Conservation (phyloP, 2,329 filamentous ascomycete species). For the Anthostomella pinea region DNA sequence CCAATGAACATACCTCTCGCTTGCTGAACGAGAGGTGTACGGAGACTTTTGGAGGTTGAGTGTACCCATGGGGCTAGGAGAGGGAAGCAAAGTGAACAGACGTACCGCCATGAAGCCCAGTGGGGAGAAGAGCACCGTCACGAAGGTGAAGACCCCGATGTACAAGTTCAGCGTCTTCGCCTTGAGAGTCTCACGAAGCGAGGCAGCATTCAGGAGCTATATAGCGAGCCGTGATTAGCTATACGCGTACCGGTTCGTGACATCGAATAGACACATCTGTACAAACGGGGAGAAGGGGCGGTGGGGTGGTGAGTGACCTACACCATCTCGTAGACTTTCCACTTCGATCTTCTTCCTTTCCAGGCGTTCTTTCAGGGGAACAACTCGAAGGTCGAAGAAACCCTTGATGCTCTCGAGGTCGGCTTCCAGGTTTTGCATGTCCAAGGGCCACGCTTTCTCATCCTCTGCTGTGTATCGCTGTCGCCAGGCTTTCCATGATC, state of each 20-base stretch:
- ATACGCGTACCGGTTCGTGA: no score
- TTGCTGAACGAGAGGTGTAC: no score
- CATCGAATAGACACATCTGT: no score
- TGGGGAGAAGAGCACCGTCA: slow-evolving; percentile 14
- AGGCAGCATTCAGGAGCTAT: slow-evolving; percentile 12
- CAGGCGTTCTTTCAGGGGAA: slow-evolving; percentile 8
- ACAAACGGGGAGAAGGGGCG: not conserved
- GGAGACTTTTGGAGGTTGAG: no score
- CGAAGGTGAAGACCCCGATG: slow-evolving; percentile 12
- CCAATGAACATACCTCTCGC: no score
- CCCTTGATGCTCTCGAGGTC: slow-evolving; percentile 3
- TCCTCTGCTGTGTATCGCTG: slow-evolving; percentile 2
- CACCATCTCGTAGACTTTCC: slow-evolving; percentile 11
- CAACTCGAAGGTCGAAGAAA: slow-evolving; percentile 6
- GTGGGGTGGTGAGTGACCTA: slow-evolving; percentile 1
- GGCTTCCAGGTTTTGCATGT: slow-evolving; percentile 1
- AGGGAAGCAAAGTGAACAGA: not conserved
- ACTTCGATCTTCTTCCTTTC: slow-evolving; percentile 13
- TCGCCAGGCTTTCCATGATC: slow-evolving; percentile 4
- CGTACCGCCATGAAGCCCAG: slow-evolving; percentile 11
- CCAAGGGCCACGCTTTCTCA: slow-evolving; percentile 6
- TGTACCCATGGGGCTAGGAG: no score
- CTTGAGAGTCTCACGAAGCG: slow-evolving; percentile 10
- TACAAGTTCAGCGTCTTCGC: slow-evolving; percentile 13
- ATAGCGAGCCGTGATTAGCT: not conserved